These are phyloP conservation scores for Suillus sp. DNA, from an alignment of 768 basidiomycete species.

Conservation along the genomic window DNA sequence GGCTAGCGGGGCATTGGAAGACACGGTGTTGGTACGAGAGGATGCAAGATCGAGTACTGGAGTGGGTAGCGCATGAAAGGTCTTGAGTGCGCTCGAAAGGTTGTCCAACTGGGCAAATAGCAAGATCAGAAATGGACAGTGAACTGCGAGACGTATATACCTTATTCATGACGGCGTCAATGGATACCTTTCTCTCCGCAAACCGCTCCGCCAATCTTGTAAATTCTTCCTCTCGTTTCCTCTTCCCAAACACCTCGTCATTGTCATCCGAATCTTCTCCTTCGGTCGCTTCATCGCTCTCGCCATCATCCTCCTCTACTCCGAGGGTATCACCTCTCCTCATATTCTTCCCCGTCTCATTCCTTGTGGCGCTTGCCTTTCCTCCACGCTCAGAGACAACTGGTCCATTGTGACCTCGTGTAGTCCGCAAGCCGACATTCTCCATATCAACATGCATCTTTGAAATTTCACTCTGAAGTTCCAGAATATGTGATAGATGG, in stretches of 20 bases:
- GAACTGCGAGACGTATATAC: conserved; percentile 35
- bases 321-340: conserved; percentile 38
- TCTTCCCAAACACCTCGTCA: conserved; percentile 52
- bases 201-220: conserved; percentile 67
- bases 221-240: conserved; percentile 68
- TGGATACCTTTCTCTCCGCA: conserved; percentile 66
- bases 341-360: conserved; percentile 6
- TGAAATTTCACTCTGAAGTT: conserved; percentile 72
- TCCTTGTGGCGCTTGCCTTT: conserved; percentile 21
- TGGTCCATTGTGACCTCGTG: conserved; percentile 12
- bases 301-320: conserved; percentile 38
- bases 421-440: conserved; percentile 40
- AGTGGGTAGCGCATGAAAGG: conserved; percentile 46
- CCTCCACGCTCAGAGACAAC: conserved; percentile 20
- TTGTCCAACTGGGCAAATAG: conserved; percentile 28
- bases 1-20: conserved; percentile 19
- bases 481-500: conserved; percentile 67
- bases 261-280: conserved; percentile 35
- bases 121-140: background rate
- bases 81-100: conserved; percentile 38
- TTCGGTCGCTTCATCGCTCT: conserved; percentile 36
- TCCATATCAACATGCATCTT: conserved; percentile 78
- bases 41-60: conserved; percentile 39
- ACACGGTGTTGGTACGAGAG: conserved; percentile 35
- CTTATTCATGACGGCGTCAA: conserved; percentile 74